phyloP scores from a whole-genome alignment of 2,329 filamentous ascomycete species.

The Mycosphaerella arachidis region DNA sequence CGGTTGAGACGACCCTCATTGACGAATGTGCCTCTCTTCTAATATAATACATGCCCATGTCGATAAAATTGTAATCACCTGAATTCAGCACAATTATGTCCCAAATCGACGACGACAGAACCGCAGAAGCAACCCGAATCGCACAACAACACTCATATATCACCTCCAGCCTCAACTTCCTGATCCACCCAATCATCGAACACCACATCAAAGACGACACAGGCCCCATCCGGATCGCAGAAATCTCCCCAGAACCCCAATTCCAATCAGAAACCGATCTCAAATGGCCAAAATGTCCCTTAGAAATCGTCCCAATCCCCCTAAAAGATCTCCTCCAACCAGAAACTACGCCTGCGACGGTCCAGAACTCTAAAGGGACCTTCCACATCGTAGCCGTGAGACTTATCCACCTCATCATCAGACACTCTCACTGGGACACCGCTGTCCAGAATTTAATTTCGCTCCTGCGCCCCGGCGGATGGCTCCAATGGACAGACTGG shows the following conservation, averaged over 20 bases:
- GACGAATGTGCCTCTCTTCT: no score
- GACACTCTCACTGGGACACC: constrained; percentile 9
- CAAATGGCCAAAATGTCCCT: background rate
- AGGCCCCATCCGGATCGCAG: constrained; percentile 6
- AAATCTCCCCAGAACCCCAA: constrained; percentile 6
- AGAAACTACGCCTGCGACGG: no score
- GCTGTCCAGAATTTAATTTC: constrained; percentile 11
- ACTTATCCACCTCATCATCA: constrained; percentile 11
- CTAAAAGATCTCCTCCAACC: background rate
- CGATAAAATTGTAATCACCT: no score
- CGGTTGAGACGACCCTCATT: no score
- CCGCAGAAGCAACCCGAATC: constrained; percentile 4
- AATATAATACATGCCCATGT: no score
- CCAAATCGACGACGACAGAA: background rate
- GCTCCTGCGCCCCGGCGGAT: constrained; percentile 19
- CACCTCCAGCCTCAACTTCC: constrained; percentile 12
- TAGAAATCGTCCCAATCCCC: background rate
- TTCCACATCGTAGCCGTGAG: constrained; percentile 19
- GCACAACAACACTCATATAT: constrained; percentile 18
- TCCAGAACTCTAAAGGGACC: background rate
- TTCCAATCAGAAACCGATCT: background rate
- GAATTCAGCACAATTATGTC: background rate
- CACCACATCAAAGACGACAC: background rate
- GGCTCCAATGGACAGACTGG: constrained; percentile 19
- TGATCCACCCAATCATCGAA: constrained; percentile 13